Evolutionary conservation across 2,329 filamentous ascomycete species (phyloP), one percentile per base, ranked within the genome.

Genomic region (Didymella sp.): DNA sequence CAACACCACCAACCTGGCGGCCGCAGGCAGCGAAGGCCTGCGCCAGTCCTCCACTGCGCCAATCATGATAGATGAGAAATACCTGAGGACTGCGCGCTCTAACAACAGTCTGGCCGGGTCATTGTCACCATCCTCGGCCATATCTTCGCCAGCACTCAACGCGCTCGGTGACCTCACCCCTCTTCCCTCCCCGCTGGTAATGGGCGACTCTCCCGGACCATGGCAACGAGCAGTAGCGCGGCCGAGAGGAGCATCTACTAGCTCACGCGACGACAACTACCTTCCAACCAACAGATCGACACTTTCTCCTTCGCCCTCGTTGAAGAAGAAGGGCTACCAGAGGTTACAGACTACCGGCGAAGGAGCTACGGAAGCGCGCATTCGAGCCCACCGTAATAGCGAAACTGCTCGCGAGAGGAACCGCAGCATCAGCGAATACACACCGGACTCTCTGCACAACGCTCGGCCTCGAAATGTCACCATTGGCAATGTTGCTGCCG

Each of bases 371-470:
- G 69, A 72, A 13, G 73, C 72, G 11, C 69, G 64, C 53, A 62
- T 72, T 37, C 64, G 68, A 37, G 59, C 66, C 11, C 67, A 73
- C 38, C 68, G 71, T 49, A 71, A 70, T 57, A 72, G 68, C 55
- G 73, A 74, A 35, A 62, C 61, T 25, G 66, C 61, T 17, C 90
- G 91, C 73, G 80, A 81, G 12, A 85, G 90, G 57, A 92, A 95
- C 73, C 85, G 93, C 67, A 97, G 93, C 75, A 80, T 95, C 24
- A 96, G 92, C 78, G 93, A 97, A 63, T 96, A 96, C 75, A 83
- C 87, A 0, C 92, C 92, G 2, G 90, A 95, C 51, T 79, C 85
- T 5, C 80, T 89, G 62, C 82, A 87, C 40, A 84, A 89, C 46
- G 83, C 88, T 0, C 90, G 87, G 69, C 78, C 80, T 28, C 85